Percentiles rank a stretch among this genome's conserved stretches.
These are phyloP conservation scores for Coelastrella sp. DNA, from an alignment of 139 green algal species.

Conservation along the genomic window DNA sequence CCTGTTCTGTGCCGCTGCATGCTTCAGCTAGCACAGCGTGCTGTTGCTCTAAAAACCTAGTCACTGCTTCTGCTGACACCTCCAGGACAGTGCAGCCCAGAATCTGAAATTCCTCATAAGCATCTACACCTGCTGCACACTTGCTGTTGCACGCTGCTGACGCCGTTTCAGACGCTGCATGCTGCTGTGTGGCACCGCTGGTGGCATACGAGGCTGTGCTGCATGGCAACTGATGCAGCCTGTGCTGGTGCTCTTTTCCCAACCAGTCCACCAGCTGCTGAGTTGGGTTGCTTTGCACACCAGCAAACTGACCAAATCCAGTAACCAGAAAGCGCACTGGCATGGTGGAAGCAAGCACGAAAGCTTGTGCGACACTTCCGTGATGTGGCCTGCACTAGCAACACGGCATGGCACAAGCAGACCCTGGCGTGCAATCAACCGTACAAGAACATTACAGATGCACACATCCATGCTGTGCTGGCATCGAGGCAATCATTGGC, in stretches of 20 bases:
- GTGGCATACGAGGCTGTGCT: background rate
- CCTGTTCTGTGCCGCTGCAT: background rate
- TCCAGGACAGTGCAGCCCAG: background rate
- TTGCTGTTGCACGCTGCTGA: background rate
- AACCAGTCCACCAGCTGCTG: background rate
- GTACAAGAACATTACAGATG: too few species aligned
- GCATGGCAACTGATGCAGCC: background rate
- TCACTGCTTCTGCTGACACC: slow-evolving; percentile 18
- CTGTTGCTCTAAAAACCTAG: background rate
- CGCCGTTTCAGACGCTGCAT: background rate
- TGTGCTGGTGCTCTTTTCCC: background rate
- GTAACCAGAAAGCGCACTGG: slow-evolving; percentile 46
- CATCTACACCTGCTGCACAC: background rate
- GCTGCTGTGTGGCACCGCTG: background rate
- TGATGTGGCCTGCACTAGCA: too few species aligned
- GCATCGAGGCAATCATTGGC: too few species aligned
- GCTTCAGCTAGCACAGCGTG: background rate
- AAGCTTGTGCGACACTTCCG: background rate
- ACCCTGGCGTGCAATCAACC: too few species aligned
- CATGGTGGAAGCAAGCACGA: background rate
- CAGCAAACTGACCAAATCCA: slow-evolving; percentile 54
- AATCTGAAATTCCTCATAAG: background rate
- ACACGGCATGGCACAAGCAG: too few species aligned
- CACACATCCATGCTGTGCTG: too few species aligned
- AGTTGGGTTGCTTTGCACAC: slow-evolving; percentile 43